Base-by-base conservation (phyloP, 2,329 filamentous ascomycete species). In the Pezicula neosporulosa region DNA sequence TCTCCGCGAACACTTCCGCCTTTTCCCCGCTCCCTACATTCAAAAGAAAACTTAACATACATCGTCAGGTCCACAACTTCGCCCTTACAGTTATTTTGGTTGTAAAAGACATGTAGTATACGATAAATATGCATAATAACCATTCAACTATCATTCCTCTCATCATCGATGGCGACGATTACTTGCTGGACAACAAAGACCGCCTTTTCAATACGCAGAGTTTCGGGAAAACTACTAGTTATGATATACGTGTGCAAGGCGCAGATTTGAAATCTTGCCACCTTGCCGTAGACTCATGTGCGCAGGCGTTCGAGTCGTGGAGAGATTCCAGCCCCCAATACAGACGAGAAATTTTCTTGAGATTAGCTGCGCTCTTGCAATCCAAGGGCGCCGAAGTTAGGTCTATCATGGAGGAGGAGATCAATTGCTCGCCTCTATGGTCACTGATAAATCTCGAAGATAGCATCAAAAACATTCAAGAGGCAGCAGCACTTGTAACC, bases 381-480 rank as follows among this genome's bases (percentile, higher is more conserved):
- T 12, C 19, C 15, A 36, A 30, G 47, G 45, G 27, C 7, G 39
- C 33, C 12, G 51, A 56, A 30, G 46, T 54, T 19, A 16, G 15
- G 9, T 3, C 30, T 4, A 38, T 56, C 6, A 56, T 58, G 24
- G 24, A 48, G 18, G 28, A 50, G 6, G 56, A 58, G 47, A 54
- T 52, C 24, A 6, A 42, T 27, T 18, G 28, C 27, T 24, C 51
- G 3, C n/a, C 28, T 13, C 3, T 44, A 30, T 57, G 50, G 53
- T 35, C 53, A 35, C 15, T 24, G 3, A 56, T 56, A 47, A 56
- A 52, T 16, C 12, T 58, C 10, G 39, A 51, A 24, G 49, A 50
- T 5, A 50, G n/a, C 18, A 52, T 54, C 36, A 10, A 13, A 6
- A 43, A 54, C 10, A 43, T 52, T 6, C 15, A 51, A n/a, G 48